Evolutionary conservation across 2,329 filamentous ascomycete genomes (phyloP).

Genomic region (Botrytis porri): DNA sequence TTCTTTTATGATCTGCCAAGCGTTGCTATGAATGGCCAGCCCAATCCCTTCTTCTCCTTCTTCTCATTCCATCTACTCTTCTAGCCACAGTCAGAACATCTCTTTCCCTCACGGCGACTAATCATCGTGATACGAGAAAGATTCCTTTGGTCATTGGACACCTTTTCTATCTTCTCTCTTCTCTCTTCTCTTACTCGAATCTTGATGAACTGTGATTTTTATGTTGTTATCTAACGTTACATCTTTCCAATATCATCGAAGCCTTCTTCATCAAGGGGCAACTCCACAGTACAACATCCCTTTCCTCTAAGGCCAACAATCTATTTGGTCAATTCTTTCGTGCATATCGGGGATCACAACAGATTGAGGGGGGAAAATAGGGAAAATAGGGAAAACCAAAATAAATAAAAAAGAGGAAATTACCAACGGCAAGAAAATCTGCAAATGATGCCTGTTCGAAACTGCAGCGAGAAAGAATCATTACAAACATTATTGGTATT

Average conservation of each 20-base stretch:
- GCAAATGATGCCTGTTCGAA: slow-evolving; percentile 12
- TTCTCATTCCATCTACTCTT: background rate
- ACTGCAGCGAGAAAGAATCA: background rate
- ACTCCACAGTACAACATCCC: slow-evolving; percentile 5
- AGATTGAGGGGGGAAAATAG: background rate
- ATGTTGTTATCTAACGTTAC: background rate
- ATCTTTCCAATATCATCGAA: background rate
- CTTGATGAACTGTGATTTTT: background rate
- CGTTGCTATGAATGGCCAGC: background rate
- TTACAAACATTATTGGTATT: background rate
- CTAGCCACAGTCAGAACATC: background rate
- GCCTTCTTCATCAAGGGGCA: slow-evolving; percentile 7
- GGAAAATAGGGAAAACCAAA: background rate
- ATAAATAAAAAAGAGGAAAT: slow-evolving; percentile 4
- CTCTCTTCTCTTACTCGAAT: background rate
- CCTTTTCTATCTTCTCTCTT: background rate
- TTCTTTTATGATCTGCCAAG: background rate
- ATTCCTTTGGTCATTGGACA: background rate
- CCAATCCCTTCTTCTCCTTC: background rate
- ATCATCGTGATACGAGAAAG: background rate
- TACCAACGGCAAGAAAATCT: slow-evolving; percentile 7
- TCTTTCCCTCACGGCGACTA: background rate
- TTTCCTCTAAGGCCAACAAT: background rate
- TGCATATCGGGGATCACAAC: slow-evolving; percentile 3
- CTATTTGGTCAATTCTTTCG: background rate